Percentiles rank a stretch among this genome's conserved stretches.
Conservation (phyloP, 1,284 basidiomycete species). For the Rhodotorula sp. region DNA sequence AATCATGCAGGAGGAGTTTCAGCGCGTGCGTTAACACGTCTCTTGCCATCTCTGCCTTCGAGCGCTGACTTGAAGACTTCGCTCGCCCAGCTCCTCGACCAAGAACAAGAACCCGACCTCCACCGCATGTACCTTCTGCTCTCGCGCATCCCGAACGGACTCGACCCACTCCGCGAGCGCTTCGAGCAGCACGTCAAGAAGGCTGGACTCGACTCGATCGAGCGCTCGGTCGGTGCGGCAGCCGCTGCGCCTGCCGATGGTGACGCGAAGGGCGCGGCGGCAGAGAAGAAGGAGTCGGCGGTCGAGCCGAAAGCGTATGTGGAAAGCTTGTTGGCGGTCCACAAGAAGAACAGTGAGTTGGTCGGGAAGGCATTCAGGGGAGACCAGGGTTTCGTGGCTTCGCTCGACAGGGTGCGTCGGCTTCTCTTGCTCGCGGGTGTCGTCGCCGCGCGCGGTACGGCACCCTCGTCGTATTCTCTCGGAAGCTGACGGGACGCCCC, state of each 20-base stretch:
- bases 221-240: slow-evolving; percentile 59
- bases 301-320: slow-evolving; percentile 84
- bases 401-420: slow-evolving; percentile 66
- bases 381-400: slow-evolving; percentile 92
- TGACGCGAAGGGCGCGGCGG: no score
- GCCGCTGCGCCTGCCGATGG: slow-evolving; percentile 47
- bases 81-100: slow-evolving; percentile 67
- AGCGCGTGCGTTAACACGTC: slow-evolving; percentile 52
- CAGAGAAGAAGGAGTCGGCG: slow-evolving; percentile 49
- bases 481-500: not conserved
- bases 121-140: slow-evolving; percentile 93
- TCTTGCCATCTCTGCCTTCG: not conserved
- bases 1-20: slow-evolving; percentile 93
- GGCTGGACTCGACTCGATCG: slow-evolving; percentile 78
- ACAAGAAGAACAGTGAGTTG: slow-evolving; percentile 87
- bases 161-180: slow-evolving; percentile 86
- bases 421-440: not conserved
- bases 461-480: not conserved
- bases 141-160: slow-evolving; percentile 80
- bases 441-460: not conserved
- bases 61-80: not conserved
- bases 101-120: slow-evolving; percentile 88
- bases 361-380: slow-evolving; percentile 87
- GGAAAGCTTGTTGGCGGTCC: slow-evolving; percentile 85
- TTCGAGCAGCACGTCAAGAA: slow-evolving; percentile 95